Evolutionary conservation across 2,329 filamentous ascomycete species (phyloP), one percentile per base, ranked within the genome.

Genomic region (Diaporthe ampelina): DNA sequence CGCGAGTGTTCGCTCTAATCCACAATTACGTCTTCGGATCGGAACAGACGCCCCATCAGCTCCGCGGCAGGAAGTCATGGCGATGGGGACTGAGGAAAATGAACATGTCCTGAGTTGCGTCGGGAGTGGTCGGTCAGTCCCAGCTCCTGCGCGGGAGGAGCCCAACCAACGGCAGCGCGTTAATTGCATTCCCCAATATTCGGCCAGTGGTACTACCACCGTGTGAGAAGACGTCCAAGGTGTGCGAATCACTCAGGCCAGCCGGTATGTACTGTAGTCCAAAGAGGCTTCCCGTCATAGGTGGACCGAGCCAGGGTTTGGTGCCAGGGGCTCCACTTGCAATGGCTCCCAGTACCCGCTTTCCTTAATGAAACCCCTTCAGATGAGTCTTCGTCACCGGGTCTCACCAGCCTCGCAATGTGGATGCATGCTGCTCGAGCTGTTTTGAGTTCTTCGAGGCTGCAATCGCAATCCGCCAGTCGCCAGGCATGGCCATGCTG

Each of bases 121-220:
- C 45, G 45, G 70, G 68, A 65, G 63, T 69, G 70, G 63, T 67
- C 56, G 50, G 52, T 19, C 37, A 40, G 70, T 56, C 24, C 61
- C 56, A 52, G 37, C 59, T 40, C 24, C 74, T 52, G 35, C 54
- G 58, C 17, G 45, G 59, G 19, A 72, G 40, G 45, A 61, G 71
- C 52, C 68, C 72, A 76, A 72, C 72, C 73, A 72, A 57, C 67
- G 65, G 50, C 65, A 35, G 43, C 29, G 24, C 63, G 50, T 35
- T 69, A 32, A 69, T 74, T 76, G 72, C 68, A 40, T 71, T 67
- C 32, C 54, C 69, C 72, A 76, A 72, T 63, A 63, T 45, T 74
- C 48, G 67, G 26, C 50, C 74, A 74, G 52, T 58, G 63, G 74
- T 74, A 74, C 72, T 72, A 59, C 61, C 54, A 75, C 72, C 61